Evolutionary conservation across 192 early-diverging fungal species (phyloP).

Genomic region (Spizellomyces punctatus): DNA sequence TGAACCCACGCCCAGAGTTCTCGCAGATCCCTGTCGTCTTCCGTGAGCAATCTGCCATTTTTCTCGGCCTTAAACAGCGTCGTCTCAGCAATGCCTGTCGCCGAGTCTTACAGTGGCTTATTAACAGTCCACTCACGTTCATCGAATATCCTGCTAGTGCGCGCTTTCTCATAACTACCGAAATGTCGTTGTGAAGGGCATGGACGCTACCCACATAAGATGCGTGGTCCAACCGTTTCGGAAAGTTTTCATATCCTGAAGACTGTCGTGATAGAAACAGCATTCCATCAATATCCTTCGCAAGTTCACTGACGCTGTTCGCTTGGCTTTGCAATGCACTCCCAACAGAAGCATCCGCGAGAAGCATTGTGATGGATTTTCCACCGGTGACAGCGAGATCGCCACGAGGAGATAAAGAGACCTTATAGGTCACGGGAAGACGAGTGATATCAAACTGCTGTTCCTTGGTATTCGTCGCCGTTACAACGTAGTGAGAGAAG

Average conservation of each 20-base stretch:
- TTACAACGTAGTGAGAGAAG: slow-evolving; percentile 31
- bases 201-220: not conserved
- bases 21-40: slow-evolving; percentile 21
- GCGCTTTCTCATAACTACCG: slow-evolving; percentile 77
- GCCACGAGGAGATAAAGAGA: slow-evolving; percentile 22
- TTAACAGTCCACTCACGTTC: slow-evolving; percentile 48
- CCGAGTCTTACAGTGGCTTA: too few relatives aligned
- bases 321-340: too few relatives aligned
- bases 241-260: not conserved
- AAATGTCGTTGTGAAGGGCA: slow-evolving; percentile 61
- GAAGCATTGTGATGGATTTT: slow-evolving; percentile 1
- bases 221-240: not conserved
- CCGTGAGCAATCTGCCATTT: slow-evolving; percentile 17
- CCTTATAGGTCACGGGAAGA: slow-evolving; percentile 21
- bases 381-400: slow-evolving; percentile 5
- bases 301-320: too few relatives aligned
- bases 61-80: slow-evolving; percentile 2
- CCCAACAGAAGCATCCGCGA: not conserved
- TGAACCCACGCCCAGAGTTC: slow-evolving; percentile 31
- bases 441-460: slow-evolving; percentile 17
- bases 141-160: slow-evolving; percentile 78
- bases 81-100: not conserved
- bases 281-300: too few relatives aligned
- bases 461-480: slow-evolving; percentile 5
- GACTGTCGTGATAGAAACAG: not conserved